Percentiles rank a stretch among this genome's conserved stretches.
These are phyloP conservation scores for Hortiboletus campestris DNA, from an alignment of 768 basidiomycete genomes.

Conservation along the genomic window DNA sequence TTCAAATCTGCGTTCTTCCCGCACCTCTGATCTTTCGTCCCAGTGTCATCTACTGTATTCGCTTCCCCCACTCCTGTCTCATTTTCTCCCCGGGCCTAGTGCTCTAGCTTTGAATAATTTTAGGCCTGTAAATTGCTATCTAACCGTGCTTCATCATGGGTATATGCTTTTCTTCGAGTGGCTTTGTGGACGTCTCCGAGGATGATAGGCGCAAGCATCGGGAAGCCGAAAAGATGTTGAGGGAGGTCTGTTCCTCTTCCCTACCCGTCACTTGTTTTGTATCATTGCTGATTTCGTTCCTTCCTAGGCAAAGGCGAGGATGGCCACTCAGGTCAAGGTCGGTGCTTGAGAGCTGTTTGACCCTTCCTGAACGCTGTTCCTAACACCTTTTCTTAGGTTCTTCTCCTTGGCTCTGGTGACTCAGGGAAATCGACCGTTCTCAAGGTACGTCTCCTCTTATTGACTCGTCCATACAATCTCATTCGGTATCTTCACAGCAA, in stretches of 20 bases:
- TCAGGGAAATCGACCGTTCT: conserved; percentile 91
- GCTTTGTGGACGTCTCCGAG: conserved; percentile 59
- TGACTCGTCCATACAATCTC: not conserved
- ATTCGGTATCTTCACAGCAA: conserved; percentile 52
- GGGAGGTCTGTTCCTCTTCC: conserved; percentile 51
- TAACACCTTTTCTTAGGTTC: conserved; percentile 47
- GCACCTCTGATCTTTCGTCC: not conserved
- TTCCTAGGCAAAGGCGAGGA: conserved; percentile 65
- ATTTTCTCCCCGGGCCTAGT: conserved; percentile 6
- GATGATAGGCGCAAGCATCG: conserved; percentile 63
- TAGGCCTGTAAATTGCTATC: conserved; percentile 1
- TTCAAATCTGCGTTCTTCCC: not conserved
- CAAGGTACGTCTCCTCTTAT: conserved; percentile 52
- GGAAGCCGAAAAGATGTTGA: conserved; percentile 75
- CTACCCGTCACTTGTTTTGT: not conserved
- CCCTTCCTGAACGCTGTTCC: not conserved
- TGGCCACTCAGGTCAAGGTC: conserved; percentile 78
- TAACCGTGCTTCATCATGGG: conserved; percentile 51
- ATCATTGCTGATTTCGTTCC: not conserved
- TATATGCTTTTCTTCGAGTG: conserved; percentile 67
- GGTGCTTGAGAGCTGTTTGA: conserved; percentile 4
- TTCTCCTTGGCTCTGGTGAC: conserved; percentile 90
- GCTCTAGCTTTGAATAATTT: conserved; percentile 5
- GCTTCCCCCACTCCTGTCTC: not conserved
- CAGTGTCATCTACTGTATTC: not conserved